Percentiles rank a stretch among this genome's conserved stretches.
Conservation (phyloP, 2,329 filamentous ascomycete genomes). For the Emergomyces pasteurianus region DNA sequence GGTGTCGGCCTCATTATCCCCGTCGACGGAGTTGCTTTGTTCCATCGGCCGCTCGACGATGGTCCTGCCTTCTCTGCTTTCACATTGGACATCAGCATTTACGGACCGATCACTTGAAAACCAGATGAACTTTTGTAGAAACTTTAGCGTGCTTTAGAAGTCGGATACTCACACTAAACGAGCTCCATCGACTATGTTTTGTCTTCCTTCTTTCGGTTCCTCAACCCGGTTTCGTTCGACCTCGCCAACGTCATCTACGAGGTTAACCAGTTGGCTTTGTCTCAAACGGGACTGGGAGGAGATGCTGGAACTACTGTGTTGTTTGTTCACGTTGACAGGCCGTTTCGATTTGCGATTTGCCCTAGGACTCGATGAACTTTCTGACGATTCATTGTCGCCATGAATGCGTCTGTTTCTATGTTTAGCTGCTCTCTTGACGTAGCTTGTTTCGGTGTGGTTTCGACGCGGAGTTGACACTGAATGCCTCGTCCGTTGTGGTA, state of each 20-base stretch:
- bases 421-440: slow-evolving; percentile 28
- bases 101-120: not conserved
- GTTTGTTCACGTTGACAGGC: slow-evolving; percentile 27
- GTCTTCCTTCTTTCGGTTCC: slow-evolving; percentile 48
- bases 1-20: slow-evolving; percentile 10
- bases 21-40: not conserved
- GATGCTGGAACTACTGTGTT: slow-evolving; percentile 26
- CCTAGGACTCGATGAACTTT: slow-evolving; percentile 1
- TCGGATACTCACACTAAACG: slow-evolving; percentile 8
- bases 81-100: not conserved
- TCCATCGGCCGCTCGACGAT: not conserved
- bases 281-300: slow-evolving; percentile 43
- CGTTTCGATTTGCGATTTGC: slow-evolving; percentile 1
- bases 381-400: slow-evolving; percentile 12
- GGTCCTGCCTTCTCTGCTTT: not conserved
- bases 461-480: slow-evolving; percentile 43
- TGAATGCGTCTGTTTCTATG: slow-evolving; percentile 23
- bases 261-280: slow-evolving; percentile 51
- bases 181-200: slow-evolving; percentile 45
- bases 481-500: slow-evolving; percentile 44
- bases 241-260: slow-evolving; percentile 54
- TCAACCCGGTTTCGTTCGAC: slow-evolving; percentile 52
- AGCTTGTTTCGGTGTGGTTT: slow-evolving; percentile 21
- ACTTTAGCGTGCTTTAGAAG: not conserved
- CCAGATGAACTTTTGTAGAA: not conserved